phyloP scores from a whole-genome alignment of 78 protist species.

The Isochrysis galbana region DNA sequence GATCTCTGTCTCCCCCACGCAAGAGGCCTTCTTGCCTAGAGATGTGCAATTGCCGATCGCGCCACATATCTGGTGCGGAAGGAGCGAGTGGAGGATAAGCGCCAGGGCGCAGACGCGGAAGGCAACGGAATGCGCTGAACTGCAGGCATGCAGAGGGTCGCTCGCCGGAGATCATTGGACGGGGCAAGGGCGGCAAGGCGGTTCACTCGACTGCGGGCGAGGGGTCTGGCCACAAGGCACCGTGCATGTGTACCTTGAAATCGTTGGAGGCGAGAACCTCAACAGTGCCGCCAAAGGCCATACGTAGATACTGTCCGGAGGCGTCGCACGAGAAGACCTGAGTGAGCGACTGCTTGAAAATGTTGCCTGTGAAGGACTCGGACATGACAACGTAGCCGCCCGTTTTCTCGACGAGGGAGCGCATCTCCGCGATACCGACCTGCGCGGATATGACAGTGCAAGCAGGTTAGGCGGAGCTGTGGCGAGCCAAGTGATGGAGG shows the following conservation, averaged over 20 bases:
- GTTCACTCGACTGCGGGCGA: too few relatives aligned
- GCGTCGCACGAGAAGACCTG: constrained; percentile 49
- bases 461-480: too few relatives aligned
- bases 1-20: constrained; percentile 73
- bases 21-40: constrained; percentile 29
- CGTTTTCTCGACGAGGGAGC: constrained; percentile 59
- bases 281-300: constrained; percentile 76
- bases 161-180: too few relatives aligned
- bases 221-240: too few relatives aligned
- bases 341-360: constrained; percentile 77
- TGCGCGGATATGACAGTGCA: background rate
- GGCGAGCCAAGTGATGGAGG: too few relatives aligned
- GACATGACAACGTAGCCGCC: constrained; percentile 81
- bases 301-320: constrained; percentile 26
- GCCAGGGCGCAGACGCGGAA: too few relatives aligned
- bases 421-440: constrained; percentile 86
- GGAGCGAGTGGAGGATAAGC: too few relatives aligned
- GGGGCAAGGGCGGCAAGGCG: too few relatives aligned
- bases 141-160: too few relatives aligned
- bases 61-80: constrained; percentile 91
- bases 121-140: too few relatives aligned
- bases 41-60: constrained; percentile 79
- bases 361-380: constrained; percentile 78
- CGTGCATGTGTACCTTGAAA: too few relatives aligned
- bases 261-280: constrained; percentile 53